phyloP scores from a whole-genome alignment of 805 yeast species.

The Helenozyma rhizophorensis region DNA sequence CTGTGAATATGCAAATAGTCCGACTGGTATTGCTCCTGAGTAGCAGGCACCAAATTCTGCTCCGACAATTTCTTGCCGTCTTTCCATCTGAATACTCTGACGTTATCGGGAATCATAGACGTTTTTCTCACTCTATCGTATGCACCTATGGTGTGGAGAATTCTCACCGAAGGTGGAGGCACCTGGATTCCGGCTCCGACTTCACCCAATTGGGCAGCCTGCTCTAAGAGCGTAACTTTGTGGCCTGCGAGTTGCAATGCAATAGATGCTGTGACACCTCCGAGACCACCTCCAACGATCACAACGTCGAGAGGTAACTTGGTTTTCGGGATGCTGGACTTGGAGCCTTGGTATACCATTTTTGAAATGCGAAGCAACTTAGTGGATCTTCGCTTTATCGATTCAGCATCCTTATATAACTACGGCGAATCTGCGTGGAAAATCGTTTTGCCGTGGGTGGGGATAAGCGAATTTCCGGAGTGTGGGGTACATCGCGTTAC shows the following conservation, averaged over 20 bases:
- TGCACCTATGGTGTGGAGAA: slow-evolving; percentile 18
- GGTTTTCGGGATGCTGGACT: background rate
- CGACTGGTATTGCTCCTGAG: slow-evolving; percentile 12
- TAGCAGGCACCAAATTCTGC: slow-evolving; percentile 17
- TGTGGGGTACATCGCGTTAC: too few species aligned
- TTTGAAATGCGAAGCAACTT: background rate
- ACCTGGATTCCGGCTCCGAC: slow-evolving; percentile 23
- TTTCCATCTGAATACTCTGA: slow-evolving; percentile 13
- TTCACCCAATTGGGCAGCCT: slow-evolving; percentile 4
- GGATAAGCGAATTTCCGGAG: too few species aligned
- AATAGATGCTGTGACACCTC: slow-evolving; percentile 8
- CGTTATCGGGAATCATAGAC: slow-evolving; percentile 14
- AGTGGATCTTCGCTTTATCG: too few species aligned
- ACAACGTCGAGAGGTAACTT: slow-evolving; percentile 12
- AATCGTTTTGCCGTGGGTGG: too few species aligned
- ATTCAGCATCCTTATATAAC: too few species aligned
- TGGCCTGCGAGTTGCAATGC: slow-evolving; percentile 9
- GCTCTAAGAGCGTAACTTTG: slow-evolving; percentile 6
- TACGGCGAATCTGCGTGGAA: too few species aligned
- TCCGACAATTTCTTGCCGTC: slow-evolving; percentile 17
- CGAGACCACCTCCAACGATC: slow-evolving; percentile 10
- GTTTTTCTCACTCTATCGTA: slow-evolving; percentile 8
- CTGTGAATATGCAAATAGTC: slow-evolving; percentile 23
- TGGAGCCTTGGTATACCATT: background rate
- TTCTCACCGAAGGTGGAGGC: slow-evolving; percentile 24